A percentile compares a stretch with the other conserved stretches of the same genome.
Conservation (phyloP, 306 rosid species). For the Hippophae gyantsensis region DNA sequence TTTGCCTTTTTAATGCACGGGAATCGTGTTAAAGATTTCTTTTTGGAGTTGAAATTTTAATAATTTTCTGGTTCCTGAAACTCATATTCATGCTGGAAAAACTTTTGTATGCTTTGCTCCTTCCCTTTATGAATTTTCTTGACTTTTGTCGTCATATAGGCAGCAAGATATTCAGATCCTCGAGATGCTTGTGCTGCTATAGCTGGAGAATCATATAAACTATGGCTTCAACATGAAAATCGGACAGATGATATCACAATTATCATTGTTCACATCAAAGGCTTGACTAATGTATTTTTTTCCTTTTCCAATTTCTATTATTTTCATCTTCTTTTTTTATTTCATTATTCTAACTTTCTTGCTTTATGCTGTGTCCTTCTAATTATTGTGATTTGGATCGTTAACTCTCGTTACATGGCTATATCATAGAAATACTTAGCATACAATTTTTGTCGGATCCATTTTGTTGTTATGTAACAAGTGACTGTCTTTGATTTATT, state of each 20-base stretch:
- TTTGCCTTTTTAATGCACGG: no score
- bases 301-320: constrained; percentile 8
- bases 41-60: no score
- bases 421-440: constrained; percentile 1
- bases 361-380: constrained; percentile 5
- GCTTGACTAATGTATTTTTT: constrained; percentile 54
- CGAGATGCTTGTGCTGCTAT: constrained; percentile 98
- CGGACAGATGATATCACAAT: constrained; percentile 97
- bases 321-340: constrained; percentile 4
- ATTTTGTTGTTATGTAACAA: neutral
- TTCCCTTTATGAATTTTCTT: constrained; percentile 16
- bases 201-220: constrained; percentile 88
- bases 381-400: constrained; percentile 5
- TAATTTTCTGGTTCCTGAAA: no score
- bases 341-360: neutral
- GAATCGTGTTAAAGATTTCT: no score
- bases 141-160: constrained; percentile 40
- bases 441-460: neutral
- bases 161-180: constrained; percentile 75
- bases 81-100: no score
- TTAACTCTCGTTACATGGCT: neutral
- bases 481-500: constrained; percentile 1
- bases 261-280: constrained; percentile 80
- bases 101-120: constrained; percentile 5
- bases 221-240: constrained; percentile 79